These are phyloP conservation scores for Podospora didyma DNA, from an alignment of 495 filamentous ascomycete genomes.

Conservation along the genomic window DNA sequence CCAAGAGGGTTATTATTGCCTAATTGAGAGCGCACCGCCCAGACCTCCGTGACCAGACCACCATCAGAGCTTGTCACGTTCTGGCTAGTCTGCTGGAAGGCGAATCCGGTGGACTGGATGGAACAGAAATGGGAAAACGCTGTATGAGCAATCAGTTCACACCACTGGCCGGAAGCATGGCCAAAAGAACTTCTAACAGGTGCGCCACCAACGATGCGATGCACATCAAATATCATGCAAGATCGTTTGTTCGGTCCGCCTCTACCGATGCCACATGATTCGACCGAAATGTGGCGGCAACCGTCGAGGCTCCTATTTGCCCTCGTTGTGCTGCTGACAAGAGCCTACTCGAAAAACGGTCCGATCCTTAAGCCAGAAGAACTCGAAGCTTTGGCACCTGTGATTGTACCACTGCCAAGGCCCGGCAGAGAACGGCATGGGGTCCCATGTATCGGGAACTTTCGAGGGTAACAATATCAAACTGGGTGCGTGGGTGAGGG, in stretches of 20 bases:
- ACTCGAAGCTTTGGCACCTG: background rate
- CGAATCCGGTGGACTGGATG: background rate
- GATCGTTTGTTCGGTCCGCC: constrained; percentile 11
- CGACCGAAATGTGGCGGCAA: background rate
- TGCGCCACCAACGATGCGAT: constrained; percentile 5
- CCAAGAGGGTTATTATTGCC: constrained; percentile 9
- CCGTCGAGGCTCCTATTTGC: background rate
- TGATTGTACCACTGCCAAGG: constrained; percentile 15
- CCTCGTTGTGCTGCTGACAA: background rate
- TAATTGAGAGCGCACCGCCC: constrained; percentile 12
- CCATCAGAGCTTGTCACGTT: background rate
- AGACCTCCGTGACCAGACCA: background rate
- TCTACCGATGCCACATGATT: background rate
- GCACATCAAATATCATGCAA: background rate
- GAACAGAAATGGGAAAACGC: background rate
- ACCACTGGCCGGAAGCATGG: background rate
- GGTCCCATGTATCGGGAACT: background rate
- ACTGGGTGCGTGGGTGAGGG: too few species aligned
- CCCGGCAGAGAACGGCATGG: constrained; percentile 7
- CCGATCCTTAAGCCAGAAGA: constrained; percentile 18
- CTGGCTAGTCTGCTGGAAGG: too few species aligned
- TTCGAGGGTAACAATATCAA: too few species aligned
- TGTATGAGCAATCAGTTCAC: background rate
- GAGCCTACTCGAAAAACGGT: constrained; percentile 24
- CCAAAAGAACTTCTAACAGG: background rate